Evolutionary conservation across 78 protist genomes (phyloP), one percentile per base, ranked within the genome.

Genomic region (Diacronema lutheri): DNA sequence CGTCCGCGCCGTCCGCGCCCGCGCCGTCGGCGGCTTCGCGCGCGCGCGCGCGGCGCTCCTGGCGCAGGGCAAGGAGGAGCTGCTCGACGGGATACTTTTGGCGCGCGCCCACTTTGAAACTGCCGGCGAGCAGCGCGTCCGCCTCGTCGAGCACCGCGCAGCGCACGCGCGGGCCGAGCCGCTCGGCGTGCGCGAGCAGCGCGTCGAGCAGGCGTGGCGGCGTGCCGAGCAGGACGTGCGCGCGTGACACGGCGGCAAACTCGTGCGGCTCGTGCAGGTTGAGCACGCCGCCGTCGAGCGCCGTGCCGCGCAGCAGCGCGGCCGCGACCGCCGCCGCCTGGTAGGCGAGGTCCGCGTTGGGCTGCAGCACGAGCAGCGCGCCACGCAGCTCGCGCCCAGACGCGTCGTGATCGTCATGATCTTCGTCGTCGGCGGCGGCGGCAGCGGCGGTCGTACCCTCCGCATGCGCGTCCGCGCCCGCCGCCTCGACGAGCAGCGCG

Each of bases 81-180:
- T 61, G 33, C 66, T 11, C 29, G 62, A 44, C 7, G 3, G 50
- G 50, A 7, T 44, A 44, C 50, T 44, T 44, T 7, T 44, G 50
- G 16, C 25, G 60, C 60, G 13, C 60, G 60, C 58, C 57, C 12
- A 56, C 58, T 35, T 71, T 71, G 58, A 71, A 71, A 11, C 50
- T 38, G 57, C 79, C 79, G 21, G 79, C 79, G 58, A 71, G 79
- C 29, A 71, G 31, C 35, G 10, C 21, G 79, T 71, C 79, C 16
- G 58, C 79, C 57, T 71, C 79, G 35, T 71, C 79, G 46, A 71
- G 79, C 29, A 71, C 79, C 20, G 16, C 38, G n/a, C 35, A 41
- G 31, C 77, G 77, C 77, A 40, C 56, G 21, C 77, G 77, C 16
- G 56, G 14, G 29, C 5, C n/a, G 12, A 5, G 5, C 66, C 35